Evolutionary conservation across 441 rosid species (phyloP), one percentile per base, ranked within the genome.

Genomic region (Euphorbia neoarborescens): DNA sequence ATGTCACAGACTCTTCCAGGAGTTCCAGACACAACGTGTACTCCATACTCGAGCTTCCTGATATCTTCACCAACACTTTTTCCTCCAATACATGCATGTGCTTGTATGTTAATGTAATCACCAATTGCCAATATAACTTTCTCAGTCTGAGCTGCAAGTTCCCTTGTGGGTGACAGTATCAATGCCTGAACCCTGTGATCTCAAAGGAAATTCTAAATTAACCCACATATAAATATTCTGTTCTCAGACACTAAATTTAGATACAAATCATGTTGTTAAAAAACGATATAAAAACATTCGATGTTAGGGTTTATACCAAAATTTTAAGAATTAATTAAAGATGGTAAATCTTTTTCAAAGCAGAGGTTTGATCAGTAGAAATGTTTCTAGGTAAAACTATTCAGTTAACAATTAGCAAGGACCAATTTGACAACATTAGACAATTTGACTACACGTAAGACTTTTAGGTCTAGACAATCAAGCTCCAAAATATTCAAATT

Each of bases 1-100:
- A 94, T 94, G 70, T 92, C 99, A 76, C 94, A 91, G 24, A 94
- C 99, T 78, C 99, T 89, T 20, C 99, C 99, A 5, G 99, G 99
- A 34, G 99, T 91, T 71, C 99, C 97, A 20, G 99, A 94, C 24
- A 94, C 99, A 50, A 91, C 89, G 32, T 94, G 99, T 68, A 94
- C 97, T 27, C 97, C 99, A 74, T 84, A 70, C 66, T 91, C 97
- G 25, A 94, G 87, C 81, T 94, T 94, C 72, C 96, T 85, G 20
- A 94, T 94, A 73, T 94, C 99, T 71, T 94, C 99, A 2, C 99
- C 99, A 27, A 94, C 89, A 70, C 99, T 94, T 83, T 91, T 92
- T 50, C 99, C 99, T 76, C 97, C 97, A 50, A 91, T 67, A 10
- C 94, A 91, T 0, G 97, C 85, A 78, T 91, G 97, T 19, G 89